Base-by-base conservation (phyloP, 345 rosid genomes). In the Pugionium dolabratum region DNA sequence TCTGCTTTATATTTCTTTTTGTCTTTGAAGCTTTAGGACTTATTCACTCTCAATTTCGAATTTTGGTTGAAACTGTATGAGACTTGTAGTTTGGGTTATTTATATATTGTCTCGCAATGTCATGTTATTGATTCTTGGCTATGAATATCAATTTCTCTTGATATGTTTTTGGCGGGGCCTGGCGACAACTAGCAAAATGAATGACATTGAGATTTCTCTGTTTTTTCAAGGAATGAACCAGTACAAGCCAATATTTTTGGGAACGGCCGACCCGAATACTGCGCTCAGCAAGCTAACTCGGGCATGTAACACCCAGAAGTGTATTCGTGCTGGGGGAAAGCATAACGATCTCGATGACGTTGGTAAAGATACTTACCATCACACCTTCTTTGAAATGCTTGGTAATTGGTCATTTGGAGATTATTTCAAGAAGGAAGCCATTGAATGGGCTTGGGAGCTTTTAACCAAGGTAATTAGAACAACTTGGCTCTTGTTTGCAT, bases 391-490 rank as follows among this genome's bases (percentile, higher is more conserved):
- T 71, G 97, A 94, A 77, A 94, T 94, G 99, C 83, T 94, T 7
- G 99, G 99, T 8, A 90, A 90, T 72, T 94, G 99, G 99, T 94
- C 99, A 0, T 94, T 94, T 66, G 99, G 99, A 45, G 95, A 90
- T 76, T 94, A 94, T 79, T 94, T 90, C 70, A 94, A 94, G 86
- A 78, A 75, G 39, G 96, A 94, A 64, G 99, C 99, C 2, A 94
- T 94, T 48, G 91, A 77, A 61, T 94, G 97, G 97, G 99, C 93
- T 50, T 94, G 97, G 96, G 97, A 94, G 75, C 89, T 94, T 54
- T 82, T 94, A 31, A 86, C 95, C 1, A 72, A 80, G 95, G 98
- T 84, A 43, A 32, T 3, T 48, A 4, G 10, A 64, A 42, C 33
- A 26, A 10, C 1, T 7, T 0, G 6, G 30, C 39, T 9, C 58